These are phyloP conservation scores for Datura wrightii DNA, from an alignment of 257 asterid genomes.

Conservation along the genomic window DNA sequence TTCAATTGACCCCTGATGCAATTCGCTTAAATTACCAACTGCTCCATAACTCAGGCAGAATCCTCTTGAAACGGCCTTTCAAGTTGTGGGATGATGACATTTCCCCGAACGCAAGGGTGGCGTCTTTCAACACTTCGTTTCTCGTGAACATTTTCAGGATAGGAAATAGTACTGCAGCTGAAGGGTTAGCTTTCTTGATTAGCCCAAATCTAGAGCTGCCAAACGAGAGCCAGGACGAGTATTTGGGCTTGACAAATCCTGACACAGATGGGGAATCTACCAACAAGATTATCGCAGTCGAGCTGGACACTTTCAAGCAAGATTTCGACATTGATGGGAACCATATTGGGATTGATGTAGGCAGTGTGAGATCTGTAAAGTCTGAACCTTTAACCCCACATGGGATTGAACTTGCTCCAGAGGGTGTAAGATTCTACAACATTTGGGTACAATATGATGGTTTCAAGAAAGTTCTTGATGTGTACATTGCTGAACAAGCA, in stretches of 20 bases:
- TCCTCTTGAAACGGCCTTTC: constrained; percentile 43
- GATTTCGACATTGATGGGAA: constrained; percentile 45
- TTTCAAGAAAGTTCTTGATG: constrained; percentile 38
- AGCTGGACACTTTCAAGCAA: constrained; percentile 44
- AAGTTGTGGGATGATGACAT: constrained; percentile 57
- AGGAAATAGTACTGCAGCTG: not conserved
- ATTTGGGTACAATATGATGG: constrained; percentile 59
- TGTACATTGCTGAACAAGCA: constrained; percentile 43
- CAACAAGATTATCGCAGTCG: constrained; percentile 46
- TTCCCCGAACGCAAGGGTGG: not conserved
- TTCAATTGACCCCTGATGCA: constrained; percentile 76
- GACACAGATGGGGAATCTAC: constrained; percentile 2
- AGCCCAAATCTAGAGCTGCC: constrained; percentile 41
- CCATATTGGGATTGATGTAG: constrained; percentile 47
- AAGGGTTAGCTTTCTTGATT: constrained; percentile 50
- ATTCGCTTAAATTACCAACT: constrained; percentile 7
- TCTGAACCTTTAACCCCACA: constrained; percentile 27
- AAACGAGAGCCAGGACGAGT: constrained; percentile 39
- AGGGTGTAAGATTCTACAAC: constrained; percentile 27
- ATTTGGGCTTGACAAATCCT: constrained; percentile 49
- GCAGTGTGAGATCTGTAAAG: constrained; percentile 38
- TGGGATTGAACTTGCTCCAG: constrained; percentile 43
- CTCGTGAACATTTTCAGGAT: constrained; percentile 30
- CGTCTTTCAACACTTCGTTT: constrained; percentile 48
- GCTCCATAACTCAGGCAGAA: constrained; percentile 53